Evolutionary conservation across 1,139 yeast species (phyloP).

Genomic region (Kodamaea sp.): DNA sequence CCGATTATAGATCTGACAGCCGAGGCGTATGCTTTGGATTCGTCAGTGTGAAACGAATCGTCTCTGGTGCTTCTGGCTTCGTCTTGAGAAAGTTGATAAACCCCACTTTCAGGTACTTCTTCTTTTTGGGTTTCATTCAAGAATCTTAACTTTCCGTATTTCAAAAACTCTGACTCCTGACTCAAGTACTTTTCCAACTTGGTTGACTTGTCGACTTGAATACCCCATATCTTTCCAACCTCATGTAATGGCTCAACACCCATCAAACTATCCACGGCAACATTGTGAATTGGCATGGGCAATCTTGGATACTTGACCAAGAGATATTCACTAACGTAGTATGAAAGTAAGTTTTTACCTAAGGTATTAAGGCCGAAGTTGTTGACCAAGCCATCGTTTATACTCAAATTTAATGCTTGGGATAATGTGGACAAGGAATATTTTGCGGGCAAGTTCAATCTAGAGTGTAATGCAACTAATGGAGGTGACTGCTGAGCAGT

Average conservation of each 20-base stretch:
- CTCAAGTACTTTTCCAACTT: constrained; percentile 68
- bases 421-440: constrained; percentile 72
- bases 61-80: constrained; percentile 24
- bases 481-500: constrained; percentile 65
- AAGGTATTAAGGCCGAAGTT: constrained; percentile 79
- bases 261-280: constrained; percentile 72
- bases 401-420: constrained; percentile 62
- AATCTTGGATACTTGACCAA: constrained; percentile 82
- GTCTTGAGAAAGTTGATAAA: constrained; percentile 44
- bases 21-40: constrained; percentile 48
- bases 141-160: constrained; percentile 67
- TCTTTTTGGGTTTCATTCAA: constrained; percentile 34
- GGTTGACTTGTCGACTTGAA: constrained; percentile 68
- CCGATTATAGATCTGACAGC: constrained; percentile 75
- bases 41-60: constrained; percentile 26
- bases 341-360: constrained; percentile 77
- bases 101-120: constrained; percentile 49
- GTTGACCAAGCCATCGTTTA: constrained; percentile 54
- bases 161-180: constrained; percentile 64
- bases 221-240: constrained; percentile 84
- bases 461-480: constrained; percentile 75
- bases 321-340: constrained; percentile 73
- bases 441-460: constrained; percentile 60
- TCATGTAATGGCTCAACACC: constrained; percentile 64
- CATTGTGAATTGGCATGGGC: constrained; percentile 74